phyloP scores from a whole-genome alignment of 257 asterid genomes.

The Buddleja alternifolia region DNA sequence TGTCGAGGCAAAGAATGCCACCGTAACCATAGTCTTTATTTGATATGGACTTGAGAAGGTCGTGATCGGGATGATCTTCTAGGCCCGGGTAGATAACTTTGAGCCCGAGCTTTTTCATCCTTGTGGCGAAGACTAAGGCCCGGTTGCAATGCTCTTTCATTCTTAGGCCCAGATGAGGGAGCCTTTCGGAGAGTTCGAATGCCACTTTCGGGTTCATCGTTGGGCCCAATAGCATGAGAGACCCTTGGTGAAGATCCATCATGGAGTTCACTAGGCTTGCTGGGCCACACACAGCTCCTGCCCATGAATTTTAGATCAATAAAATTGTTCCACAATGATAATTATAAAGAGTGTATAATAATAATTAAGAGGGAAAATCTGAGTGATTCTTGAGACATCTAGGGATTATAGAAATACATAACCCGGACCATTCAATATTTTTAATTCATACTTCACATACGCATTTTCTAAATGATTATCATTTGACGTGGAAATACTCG shows the following conservation, averaged over 20 bases:
- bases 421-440: too few relatives aligned
- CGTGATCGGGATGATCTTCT: slow-evolving; percentile 60
- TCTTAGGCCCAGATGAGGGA: slow-evolving; percentile 69
- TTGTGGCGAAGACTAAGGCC: slow-evolving; percentile 50
- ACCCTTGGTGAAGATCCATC: slow-evolving; percentile 81
- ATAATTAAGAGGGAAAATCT: too few relatives aligned
- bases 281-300: slow-evolving; percentile 81
- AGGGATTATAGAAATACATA: too few relatives aligned
- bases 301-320: not conserved
- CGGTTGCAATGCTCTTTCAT: slow-evolving; percentile 78
- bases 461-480: too few relatives aligned
- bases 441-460: too few relatives aligned
- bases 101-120: slow-evolving; percentile 62
- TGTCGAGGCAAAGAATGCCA: slow-evolving; percentile 69
- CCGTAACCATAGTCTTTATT: slow-evolving; percentile 68
- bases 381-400: too few relatives aligned
- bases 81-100: slow-evolving; percentile 74
- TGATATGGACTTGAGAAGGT: slow-evolving; percentile 44
- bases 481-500: too few relatives aligned
- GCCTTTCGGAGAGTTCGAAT: slow-evolving; percentile 64
- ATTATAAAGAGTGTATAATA: too few relatives aligned
- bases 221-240: slow-evolving; percentile 75
- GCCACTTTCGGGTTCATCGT: slow-evolving; percentile 80
- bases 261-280: slow-evolving; percentile 67
- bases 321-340: not conserved